A percentile compares a stretch with the other conserved stretches of the same genome.
These are phyloP conservation scores for Penicillium nordicum DNA, from an alignment of 2,329 filamentous ascomycete species.

Conservation along the genomic window DNA sequence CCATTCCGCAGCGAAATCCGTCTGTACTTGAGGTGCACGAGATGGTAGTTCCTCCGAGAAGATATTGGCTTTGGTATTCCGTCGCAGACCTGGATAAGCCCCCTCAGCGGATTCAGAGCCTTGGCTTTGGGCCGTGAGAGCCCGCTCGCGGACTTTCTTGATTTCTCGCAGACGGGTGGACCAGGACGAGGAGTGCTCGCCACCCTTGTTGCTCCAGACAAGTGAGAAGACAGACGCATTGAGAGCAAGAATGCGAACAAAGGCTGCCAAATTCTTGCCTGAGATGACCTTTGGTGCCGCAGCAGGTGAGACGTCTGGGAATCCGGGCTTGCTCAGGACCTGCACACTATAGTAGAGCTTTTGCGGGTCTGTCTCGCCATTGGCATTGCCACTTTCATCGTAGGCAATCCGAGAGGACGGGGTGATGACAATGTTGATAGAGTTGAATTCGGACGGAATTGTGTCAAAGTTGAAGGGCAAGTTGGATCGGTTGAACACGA, in stretches of 20 bases:
- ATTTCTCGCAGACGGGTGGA: constrained; percentile 82
- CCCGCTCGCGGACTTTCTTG: constrained; percentile 67
- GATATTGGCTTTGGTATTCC: constrained; percentile 39
- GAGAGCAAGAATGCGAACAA: constrained; percentile 82
- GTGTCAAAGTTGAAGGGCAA: constrained; percentile 82
- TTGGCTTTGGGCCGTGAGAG: constrained; percentile 31
- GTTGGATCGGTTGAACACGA: constrained; percentile 97
- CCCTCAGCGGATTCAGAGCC: constrained; percentile 30
- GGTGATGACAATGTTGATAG: constrained; percentile 92
- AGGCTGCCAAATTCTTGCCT: constrained; percentile 73
- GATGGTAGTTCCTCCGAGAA: constrained; percentile 35
- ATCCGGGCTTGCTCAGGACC: constrained; percentile 80
- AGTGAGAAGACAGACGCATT: constrained; percentile 91
- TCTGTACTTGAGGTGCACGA: constrained; percentile 32
- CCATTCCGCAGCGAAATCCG: constrained; percentile 38
- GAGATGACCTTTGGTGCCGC: constrained; percentile 86
- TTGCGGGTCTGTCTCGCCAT: constrained; percentile 31
- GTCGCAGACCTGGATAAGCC: constrained; percentile 33
- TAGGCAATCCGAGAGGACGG: constrained; percentile 57
- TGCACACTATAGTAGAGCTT: constrained; percentile 79
- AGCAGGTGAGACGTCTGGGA: constrained; percentile 87
- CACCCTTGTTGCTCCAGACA: constrained; percentile 74
- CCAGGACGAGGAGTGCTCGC: constrained; percentile 87
- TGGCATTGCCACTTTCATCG: constrained; percentile 37
- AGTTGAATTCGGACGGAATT: constrained; percentile 93